Evolutionary conservation across 768 basidiomycete species (phyloP).

Genomic region (Pisolithus marmoratus): DNA sequence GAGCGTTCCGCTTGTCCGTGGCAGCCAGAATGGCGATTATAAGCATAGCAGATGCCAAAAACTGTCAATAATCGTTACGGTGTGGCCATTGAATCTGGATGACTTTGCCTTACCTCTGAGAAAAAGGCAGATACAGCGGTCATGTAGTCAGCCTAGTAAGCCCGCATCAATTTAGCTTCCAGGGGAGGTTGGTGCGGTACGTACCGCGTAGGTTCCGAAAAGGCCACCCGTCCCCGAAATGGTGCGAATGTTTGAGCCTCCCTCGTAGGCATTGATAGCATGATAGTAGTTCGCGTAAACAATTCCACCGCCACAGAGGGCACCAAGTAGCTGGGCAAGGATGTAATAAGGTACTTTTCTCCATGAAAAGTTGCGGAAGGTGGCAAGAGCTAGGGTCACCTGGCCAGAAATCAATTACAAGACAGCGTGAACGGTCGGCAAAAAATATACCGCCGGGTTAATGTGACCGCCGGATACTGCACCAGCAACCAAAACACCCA

Average conservation of each 20-base stretch:
- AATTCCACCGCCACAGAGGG: constrained; percentile 48
- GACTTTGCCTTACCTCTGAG: constrained; percentile 29
- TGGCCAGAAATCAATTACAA: constrained; percentile 19
- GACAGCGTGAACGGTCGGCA: not conserved
- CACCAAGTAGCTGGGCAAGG: constrained; percentile 58
- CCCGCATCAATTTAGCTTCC: constrained; percentile 6
- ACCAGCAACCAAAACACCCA: constrained; percentile 64
- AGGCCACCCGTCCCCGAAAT: constrained; percentile 50
- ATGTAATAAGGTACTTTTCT: constrained; percentile 72
- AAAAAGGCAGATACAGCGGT: constrained; percentile 41
- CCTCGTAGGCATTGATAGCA: constrained; percentile 62
- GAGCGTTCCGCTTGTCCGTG: constrained; percentile 47
- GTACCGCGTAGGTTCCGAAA: constrained; percentile 58
- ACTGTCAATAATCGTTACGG: constrained; percentile 28
- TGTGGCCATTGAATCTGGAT: not conserved
- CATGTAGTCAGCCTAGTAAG: constrained; percentile 35
- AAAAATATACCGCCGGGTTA: constrained; percentile 55
- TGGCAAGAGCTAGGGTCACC: constrained; percentile 67
- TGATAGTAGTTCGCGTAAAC: constrained; percentile 63
- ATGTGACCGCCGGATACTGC: constrained; percentile 73
- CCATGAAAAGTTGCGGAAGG: constrained; percentile 73
- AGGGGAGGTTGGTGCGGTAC: constrained; percentile 10
- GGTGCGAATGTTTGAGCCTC: constrained; percentile 48
- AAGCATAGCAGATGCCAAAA: constrained; percentile 50
- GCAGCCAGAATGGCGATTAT: constrained; percentile 48